These are phyloP conservation scores for Citrus hindsii DNA, from an alignment of 345 rosid species.

Conservation along the genomic window DNA sequence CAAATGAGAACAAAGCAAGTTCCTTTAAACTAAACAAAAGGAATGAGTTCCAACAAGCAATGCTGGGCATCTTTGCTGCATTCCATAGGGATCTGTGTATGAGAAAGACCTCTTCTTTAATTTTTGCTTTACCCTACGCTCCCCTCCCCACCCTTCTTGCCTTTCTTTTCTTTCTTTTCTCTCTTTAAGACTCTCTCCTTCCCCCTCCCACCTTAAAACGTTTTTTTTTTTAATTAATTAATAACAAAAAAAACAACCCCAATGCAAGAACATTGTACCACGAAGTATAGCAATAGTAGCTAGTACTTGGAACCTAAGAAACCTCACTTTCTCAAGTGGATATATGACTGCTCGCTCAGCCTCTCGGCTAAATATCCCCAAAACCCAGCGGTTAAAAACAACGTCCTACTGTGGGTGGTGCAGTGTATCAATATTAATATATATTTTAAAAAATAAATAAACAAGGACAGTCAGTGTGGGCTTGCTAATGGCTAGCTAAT, in stretches of 20 bases:
- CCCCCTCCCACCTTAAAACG: neutral
- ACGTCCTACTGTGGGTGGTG: neutral
- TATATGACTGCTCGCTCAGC: slow-evolving; percentile 6
- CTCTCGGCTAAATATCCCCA: slow-evolving; percentile 16
- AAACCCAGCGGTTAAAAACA: slow-evolving; percentile 35
- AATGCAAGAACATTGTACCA: neutral
- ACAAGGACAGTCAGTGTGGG: too few species aligned
- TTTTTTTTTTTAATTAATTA: neutral
- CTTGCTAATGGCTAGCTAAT: too few species aligned
- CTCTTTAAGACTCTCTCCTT: neutral
- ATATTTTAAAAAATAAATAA: too few species aligned
- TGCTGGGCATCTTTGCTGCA: slow-evolving; percentile 66
- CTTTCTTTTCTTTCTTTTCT: slow-evolving; percentile 2
- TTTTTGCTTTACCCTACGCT: slow-evolving; percentile 37
- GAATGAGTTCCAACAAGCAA: slow-evolving; percentile 61
- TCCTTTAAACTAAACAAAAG: slow-evolving; percentile 70
- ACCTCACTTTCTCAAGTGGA: slow-evolving; percentile 17
- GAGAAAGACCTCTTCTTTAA: slow-evolving; percentile 75
- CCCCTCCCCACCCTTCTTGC: neutral
- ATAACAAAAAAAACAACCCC: neutral
- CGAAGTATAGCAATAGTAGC: neutral
- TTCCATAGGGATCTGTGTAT: slow-evolving; percentile 94
- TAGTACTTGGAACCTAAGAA: slow-evolving; percentile 8
- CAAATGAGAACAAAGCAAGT: slow-evolving; percentile 46
- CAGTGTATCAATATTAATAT: neutral